Conservation (phyloP, 306 rosid genomes). For the Lathyrus oleraceus region DNA sequence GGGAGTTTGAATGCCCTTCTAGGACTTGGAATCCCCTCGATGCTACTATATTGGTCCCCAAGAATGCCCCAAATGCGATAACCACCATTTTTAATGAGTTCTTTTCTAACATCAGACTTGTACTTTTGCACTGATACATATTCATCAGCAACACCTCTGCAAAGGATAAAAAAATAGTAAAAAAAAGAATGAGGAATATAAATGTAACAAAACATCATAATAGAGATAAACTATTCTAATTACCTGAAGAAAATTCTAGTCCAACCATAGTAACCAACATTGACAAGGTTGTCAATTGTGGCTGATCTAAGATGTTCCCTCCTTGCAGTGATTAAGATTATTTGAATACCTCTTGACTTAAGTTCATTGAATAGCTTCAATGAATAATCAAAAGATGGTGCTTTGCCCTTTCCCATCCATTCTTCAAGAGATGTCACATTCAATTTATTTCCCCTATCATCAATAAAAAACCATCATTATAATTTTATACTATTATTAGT, state of each 20-base stretch:
- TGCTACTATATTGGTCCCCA: slow-evolving; percentile 41
- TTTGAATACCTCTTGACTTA: slow-evolving; percentile 56
- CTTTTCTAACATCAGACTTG: slow-evolving; percentile 32
- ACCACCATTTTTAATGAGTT: slow-evolving; percentile 6
- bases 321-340: slow-evolving; percentile 62
- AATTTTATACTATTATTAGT: background rate
- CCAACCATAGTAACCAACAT: slow-evolving; percentile 67
- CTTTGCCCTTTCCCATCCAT: slow-evolving; percentile 59
- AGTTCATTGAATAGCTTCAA: slow-evolving; percentile 56
- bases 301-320: slow-evolving; percentile 66
- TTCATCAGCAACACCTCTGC: slow-evolving; percentile 37
- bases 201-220: background rate
- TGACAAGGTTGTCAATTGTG: slow-evolving; percentile 62
- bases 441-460: slow-evolving; percentile 52
- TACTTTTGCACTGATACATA: slow-evolving; percentile 32
- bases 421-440: slow-evolving; percentile 58
- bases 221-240: background rate
- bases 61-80: slow-evolving; percentile 43
- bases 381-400: slow-evolving; percentile 60
- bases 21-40: slow-evolving; percentile 31
- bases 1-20: slow-evolving; percentile 41
- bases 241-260: slow-evolving; percentile 56
- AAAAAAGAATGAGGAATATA: background rate
- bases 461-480: slow-evolving; percentile 2
- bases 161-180: background rate